Evolutionary conservation across 208 protist species (phyloP), one percentile per base, ranked within the genome.

Genomic region (Leishmania amazonensis): DNA sequence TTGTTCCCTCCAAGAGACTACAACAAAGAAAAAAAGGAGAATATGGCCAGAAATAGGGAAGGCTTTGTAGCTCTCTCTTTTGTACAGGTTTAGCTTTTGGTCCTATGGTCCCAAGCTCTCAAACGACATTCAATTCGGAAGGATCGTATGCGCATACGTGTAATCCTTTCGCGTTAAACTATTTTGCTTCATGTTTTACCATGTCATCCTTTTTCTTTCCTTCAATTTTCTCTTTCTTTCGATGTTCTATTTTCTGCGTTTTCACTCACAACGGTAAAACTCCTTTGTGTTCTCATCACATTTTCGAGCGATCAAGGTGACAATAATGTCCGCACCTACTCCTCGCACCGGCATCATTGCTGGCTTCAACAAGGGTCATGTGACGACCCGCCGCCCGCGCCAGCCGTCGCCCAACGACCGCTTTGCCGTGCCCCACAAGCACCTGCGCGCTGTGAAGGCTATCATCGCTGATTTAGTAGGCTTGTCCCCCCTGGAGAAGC

Each of bases 311-410:
- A 74, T 73, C 11, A 31, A 86, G 68, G 79, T 87, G 76, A 71
- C 82, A 54, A 77, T 62, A 49, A 95, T 95, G 90, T 83, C 89
- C 60, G 88, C 90, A 74, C 93, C 92, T 68, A 88, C 91, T 62
- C 89, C 93, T 76, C 90, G 93, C 71, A 96, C 95, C 79, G 95
- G 95, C 88, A 96, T 98, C 76, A 96, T 96, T 79, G 95, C 94
- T 68, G 95, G 95, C 88, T 98, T 98, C 89, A 98, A 98, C 88
- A 98, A 98, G 87, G 95, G 95, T 78, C 95, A 98, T 87, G 91
- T 91, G 75, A 96, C 93, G 68, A 98, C 95, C 83, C 95, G 95
- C 86, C 95, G 93, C 83, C 88, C 91, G 40, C 92, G 93, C 80
- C 86, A 89, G 85, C 88, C 91, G 70, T 95, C 92, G 21, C 81